phyloP scores from a whole-genome alignment of 2,329 filamentous ascomycete species.

The Penicillium fuscoglaucum region DNA sequence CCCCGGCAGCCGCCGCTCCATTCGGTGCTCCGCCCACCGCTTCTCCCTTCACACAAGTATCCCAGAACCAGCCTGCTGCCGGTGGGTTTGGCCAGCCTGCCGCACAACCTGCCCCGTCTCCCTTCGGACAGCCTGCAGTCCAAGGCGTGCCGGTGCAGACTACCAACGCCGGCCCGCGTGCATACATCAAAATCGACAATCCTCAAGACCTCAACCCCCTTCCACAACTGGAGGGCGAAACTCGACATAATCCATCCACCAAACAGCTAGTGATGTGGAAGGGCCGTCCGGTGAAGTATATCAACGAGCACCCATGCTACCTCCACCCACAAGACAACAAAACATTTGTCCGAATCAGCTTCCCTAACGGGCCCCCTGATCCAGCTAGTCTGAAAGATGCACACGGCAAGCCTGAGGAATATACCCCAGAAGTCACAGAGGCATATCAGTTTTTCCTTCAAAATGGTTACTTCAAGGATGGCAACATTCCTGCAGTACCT shows the following conservation, averaged over 20 bases:
- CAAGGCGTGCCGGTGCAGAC: conserved; percentile 20
- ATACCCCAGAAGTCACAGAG: conserved; percentile 55
- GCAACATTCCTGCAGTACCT: conserved; percentile 72
- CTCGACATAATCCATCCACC: conserved; percentile 35
- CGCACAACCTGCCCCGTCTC: conserved; percentile 1
- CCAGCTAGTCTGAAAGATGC: conserved; percentile 45
- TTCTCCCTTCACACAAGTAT: conserved; percentile 34
- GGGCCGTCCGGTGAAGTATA: conserved; percentile 62
- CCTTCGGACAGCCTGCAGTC: conserved; percentile 22
- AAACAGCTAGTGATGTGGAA: conserved; percentile 60
- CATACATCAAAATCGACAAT: conserved; percentile 30
- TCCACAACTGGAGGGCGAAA: conserved; percentile 41
- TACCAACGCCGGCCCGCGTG: conserved; percentile 29
- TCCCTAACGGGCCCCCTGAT: conserved; percentile 66
- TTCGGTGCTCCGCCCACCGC: conserved; percentile 23
- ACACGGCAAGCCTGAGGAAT: conserved; percentile 55
- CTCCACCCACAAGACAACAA: conserved; percentile 55
- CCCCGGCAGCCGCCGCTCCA: conserved; percentile 20
- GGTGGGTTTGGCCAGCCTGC: not conserved
- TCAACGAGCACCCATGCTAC: conserved; percentile 52
- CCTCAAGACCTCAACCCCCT: conserved; percentile 36
- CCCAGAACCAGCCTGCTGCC: conserved; percentile 18
- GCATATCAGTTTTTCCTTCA: conserved; percentile 66
- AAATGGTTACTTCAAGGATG: conserved; percentile 67
- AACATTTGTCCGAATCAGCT: conserved; percentile 67